Evolutionary conservation across 352 stramenopile genomes (phyloP).

Genomic region (Globisporangium cystogenes): DNA sequence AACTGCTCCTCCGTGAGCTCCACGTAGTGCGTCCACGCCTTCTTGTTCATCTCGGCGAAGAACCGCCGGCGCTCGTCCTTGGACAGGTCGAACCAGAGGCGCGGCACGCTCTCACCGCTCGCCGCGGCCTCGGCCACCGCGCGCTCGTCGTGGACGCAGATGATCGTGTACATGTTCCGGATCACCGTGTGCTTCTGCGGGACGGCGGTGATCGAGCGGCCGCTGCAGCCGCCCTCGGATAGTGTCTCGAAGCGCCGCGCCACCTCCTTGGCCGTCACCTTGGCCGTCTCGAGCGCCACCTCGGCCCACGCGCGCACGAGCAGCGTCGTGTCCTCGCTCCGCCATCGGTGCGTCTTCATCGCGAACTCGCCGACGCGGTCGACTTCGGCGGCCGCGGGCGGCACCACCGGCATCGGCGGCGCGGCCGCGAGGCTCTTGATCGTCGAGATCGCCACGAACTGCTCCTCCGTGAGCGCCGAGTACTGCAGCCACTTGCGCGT

Average conservation of each 20-base stretch:
- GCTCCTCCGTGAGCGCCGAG: neutral
- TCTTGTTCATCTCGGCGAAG: slow-evolving; percentile 1
- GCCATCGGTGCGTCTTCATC: neutral
- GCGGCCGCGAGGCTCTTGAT: neutral
- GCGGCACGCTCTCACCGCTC: neutral
- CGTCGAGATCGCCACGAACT: neutral
- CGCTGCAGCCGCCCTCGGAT: neutral
- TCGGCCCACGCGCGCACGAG: neutral
- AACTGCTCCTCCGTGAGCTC: slow-evolving; percentile 1
- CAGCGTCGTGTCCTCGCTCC: slow-evolving; percentile 1
- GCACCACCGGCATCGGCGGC: neutral
- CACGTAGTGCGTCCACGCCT: slow-evolving; percentile 1
- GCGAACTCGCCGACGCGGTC: neutral
- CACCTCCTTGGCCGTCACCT: slow-evolving; percentile 1
- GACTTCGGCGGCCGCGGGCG: neutral
- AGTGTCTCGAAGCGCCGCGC: neutral
- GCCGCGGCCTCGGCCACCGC: neutral
- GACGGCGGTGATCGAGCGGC: neutral
- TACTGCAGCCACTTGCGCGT: slow-evolving; percentile 4
- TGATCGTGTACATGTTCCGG: slow-evolving; percentile 4
- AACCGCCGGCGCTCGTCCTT: slow-evolving; percentile 1
- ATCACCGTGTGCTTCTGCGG: slow-evolving; percentile 2
- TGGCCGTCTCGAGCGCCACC: neutral
- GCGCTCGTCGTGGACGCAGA: slow-evolving; percentile 1
- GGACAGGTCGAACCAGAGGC: slow-evolving; percentile 1